Percentiles rank a stretch among this genome's conserved stretches.
These are phyloP conservation scores for Arabidopsis lyrata DNA, from an alignment of 441 rosid species.

Conservation along the genomic window DNA sequence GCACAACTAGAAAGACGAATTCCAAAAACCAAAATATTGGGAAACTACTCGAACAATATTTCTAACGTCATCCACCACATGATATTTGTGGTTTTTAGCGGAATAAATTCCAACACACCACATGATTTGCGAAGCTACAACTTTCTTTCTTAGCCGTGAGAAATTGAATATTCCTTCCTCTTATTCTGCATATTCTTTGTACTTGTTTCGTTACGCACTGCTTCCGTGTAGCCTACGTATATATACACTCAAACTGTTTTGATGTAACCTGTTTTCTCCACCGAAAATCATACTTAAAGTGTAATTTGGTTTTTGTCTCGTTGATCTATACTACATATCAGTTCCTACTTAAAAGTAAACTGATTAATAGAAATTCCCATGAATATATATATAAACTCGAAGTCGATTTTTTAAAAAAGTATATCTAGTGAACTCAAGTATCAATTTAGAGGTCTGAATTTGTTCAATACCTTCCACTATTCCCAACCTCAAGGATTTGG, in stretches of 20 bases:
- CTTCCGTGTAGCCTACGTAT: constrained; percentile 6
- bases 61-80: not conserved
- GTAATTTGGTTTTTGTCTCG: not conserved
- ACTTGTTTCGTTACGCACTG: not conserved
- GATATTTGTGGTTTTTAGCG: not conserved
- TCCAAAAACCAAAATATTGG: not conserved
- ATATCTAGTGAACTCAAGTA: not conserved
- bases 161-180: constrained; percentile 30
- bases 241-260: not conserved
- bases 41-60: not conserved
- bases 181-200: constrained; percentile 33
- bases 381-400: not conserved
- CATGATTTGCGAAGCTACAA: constrained; percentile 18
- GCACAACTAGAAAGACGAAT: not conserved
- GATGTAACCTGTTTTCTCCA: constrained; percentile 25
- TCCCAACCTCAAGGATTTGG: not conserved
- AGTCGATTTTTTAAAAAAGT: not conserved
- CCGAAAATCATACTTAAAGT: constrained; percentile 9
- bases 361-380: not conserved
- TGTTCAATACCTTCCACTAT: not conserved
- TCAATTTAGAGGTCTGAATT: not conserved
- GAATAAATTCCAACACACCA: constrained; percentile 18
- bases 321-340: not conserved
- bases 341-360: not conserved
- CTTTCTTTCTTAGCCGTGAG: not conserved